phyloP scores from a whole-genome alignment of 2,329 filamentous ascomycete genomes.

The Verticillium dahliae region DNA sequence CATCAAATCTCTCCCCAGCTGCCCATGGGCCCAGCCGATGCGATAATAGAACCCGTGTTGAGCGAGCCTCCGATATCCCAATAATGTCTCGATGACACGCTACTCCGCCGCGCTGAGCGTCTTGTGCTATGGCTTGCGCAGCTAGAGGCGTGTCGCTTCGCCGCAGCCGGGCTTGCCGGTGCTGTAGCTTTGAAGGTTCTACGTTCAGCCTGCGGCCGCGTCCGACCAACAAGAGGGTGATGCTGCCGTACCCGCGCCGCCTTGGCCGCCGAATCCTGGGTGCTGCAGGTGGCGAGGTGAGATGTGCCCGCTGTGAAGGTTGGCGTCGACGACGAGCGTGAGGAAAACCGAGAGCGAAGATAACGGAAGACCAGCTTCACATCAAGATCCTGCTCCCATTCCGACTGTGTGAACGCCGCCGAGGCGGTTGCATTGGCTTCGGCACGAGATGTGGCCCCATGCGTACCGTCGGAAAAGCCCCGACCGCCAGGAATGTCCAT shows the following conservation, averaged over 20 bases:
- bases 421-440: conserved; percentile 4
- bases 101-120: conserved; percentile 60
- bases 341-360: conserved; percentile 67
- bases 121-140: conserved; percentile 86
- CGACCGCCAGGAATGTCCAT: conserved; percentile 27
- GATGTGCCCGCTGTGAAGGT: conserved; percentile 34
- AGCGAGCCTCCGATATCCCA: conserved; percentile 85
- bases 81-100: conserved; percentile 73
- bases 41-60: conserved; percentile 67
- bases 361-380: conserved; percentile 89
- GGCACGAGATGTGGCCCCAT: conserved; percentile 1
- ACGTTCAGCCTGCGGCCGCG: conserved; percentile 42
- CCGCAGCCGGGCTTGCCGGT: conserved; percentile 39
- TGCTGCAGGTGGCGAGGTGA: conserved; percentile 41
- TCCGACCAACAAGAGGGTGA: conserved; percentile 73
- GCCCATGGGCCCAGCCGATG: conserved; percentile 61
- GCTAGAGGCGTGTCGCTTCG: conserved; percentile 50
- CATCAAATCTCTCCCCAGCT: conserved; percentile 69
- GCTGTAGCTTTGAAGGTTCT: conserved; percentile 50
- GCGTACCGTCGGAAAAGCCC: conserved; percentile 9
- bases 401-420: conserved; percentile 57
- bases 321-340: conserved; percentile 35
- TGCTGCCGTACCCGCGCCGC: conserved; percentile 81
- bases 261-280: conserved; percentile 65
- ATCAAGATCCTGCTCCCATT: conserved; percentile 92